A percentile compares a stretch with the other conserved stretches of the same genome.
Evolutionary conservation across 306 rosid genomes (phyloP).

Genomic region (Urtica urens): DNA sequence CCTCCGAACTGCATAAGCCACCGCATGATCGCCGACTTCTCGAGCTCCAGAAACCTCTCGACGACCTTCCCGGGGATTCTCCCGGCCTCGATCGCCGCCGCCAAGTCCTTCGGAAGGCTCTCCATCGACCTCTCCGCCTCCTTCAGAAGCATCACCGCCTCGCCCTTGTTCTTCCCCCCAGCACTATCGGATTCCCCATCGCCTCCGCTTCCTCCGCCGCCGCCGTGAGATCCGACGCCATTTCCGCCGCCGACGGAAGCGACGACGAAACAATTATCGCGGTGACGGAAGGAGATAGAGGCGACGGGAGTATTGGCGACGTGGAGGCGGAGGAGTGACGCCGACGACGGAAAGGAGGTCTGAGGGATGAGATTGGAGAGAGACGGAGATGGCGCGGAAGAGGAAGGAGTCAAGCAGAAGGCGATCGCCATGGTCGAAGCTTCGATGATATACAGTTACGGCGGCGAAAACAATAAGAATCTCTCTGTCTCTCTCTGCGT

Average conservation of each 20-base stretch:
- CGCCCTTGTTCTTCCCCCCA: slow-evolving; percentile 24
- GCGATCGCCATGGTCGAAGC: slow-evolving; percentile 54
- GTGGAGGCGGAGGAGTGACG: slow-evolving; percentile 17
- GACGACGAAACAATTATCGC: slow-evolving; percentile 17
- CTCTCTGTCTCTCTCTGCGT: neutral
- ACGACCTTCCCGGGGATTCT: slow-evolving; percentile 70
- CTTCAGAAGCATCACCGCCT: slow-evolving; percentile 53
- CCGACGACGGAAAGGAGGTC: slow-evolving; percentile 12
- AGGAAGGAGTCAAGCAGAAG: slow-evolving; percentile 26
- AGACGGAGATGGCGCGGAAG: slow-evolving; percentile 16
- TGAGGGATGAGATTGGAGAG: slow-evolving; percentile 18
- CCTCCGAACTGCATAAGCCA: slow-evolving; percentile 83
- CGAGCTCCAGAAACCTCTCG: slow-evolving; percentile 51
- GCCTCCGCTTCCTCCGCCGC: slow-evolving; percentile 12
- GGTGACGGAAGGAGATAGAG: slow-evolving; percentile 14
- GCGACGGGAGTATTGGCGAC: slow-evolving; percentile 11
- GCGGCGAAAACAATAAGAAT: neutral
- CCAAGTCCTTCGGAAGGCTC: slow-evolving; percentile 63
- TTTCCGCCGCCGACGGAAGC: slow-evolving; percentile 19
- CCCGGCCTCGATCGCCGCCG: slow-evolving; percentile 60
- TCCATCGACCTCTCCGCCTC: slow-evolving; percentile 61
- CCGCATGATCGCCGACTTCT: slow-evolving; percentile 42
- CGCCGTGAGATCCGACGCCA: slow-evolving; percentile 18
- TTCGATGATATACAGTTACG: neutral
- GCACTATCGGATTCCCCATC: slow-evolving; percentile 22